Evolutionary conservation across 805 yeast genomes (phyloP).

Genomic region (Lipomyces orientalis): DNA sequence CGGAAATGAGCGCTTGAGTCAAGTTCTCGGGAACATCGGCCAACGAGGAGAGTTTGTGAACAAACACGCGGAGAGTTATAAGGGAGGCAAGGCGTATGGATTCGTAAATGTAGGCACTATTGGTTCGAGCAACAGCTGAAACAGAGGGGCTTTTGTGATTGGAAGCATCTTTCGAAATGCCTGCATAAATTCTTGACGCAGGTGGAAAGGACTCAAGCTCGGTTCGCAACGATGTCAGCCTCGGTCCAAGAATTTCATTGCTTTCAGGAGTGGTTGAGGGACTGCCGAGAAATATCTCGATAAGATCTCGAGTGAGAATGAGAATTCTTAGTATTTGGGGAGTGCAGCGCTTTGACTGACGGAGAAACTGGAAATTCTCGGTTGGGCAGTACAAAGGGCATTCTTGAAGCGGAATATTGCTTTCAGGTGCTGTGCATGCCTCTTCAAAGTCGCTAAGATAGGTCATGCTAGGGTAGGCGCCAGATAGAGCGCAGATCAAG

Average conservation of each 20-base stretch:
- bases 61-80: background rate
- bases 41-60: background rate
- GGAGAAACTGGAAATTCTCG: background rate
- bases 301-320: background rate
- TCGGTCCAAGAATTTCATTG: background rate
- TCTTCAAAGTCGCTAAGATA: background rate
- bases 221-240: background rate
- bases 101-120: background rate
- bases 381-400: slow-evolving; percentile 1
- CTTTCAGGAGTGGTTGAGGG: background rate
- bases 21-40: background rate
- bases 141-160: background rate
- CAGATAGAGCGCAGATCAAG: background rate
- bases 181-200: background rate
- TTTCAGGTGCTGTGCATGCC: background rate
- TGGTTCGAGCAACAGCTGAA: background rate
- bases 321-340: background rate
- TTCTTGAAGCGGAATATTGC: background rate
- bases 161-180: background rate
- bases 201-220: slow-evolving; percentile 1
- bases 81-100: slow-evolving; percentile 1
- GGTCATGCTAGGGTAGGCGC: background rate
- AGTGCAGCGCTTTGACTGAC: background rate
- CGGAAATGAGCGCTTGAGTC: background rate
- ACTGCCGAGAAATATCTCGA: background rate